Conservation (phyloP, 108 stramenopile genomes). For the Chaetoceros tenuissimus region DNA sequence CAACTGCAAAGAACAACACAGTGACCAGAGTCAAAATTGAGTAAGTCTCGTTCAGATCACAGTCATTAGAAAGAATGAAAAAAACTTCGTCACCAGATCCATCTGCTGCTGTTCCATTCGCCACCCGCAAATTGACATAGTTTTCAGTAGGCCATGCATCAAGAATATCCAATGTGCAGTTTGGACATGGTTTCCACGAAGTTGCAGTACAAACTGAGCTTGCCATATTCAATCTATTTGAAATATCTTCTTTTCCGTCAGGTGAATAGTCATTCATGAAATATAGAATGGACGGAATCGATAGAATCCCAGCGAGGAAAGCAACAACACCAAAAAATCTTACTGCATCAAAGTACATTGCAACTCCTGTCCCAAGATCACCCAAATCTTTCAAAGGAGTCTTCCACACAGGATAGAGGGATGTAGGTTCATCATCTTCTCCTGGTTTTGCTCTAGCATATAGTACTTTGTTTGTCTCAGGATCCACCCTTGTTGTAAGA, state of each 20-base stretch:
- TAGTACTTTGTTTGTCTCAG: neutral
- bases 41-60: slow-evolving; percentile 9
- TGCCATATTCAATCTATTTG: slow-evolving; percentile 20
- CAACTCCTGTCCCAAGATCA: slow-evolving; percentile 8
- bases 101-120: neutral
- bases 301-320: slow-evolving; percentile 3
- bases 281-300: slow-evolving; percentile 2
- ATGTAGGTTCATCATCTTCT: slow-evolving; percentile 2
- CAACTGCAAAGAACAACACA: slow-evolving; percentile 28
- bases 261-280: neutral
- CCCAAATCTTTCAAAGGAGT: slow-evolving; percentile 3
- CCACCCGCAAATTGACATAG: neutral
- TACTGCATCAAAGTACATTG: slow-evolving; percentile 3
- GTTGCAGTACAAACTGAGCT: slow-evolving; percentile 40
- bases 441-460: slow-evolving; percentile 6
- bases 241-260: slow-evolving; percentile 3
- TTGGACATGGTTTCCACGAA: slow-evolving; percentile 36
- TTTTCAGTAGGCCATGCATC: neutral
- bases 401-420: slow-evolving; percentile 4
- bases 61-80: slow-evolving; percentile 2
- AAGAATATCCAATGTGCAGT: slow-evolving; percentile 20
- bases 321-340: neutral
- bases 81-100: neutral
- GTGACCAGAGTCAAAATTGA: slow-evolving; percentile 37
- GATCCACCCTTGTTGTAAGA: neutral